Conservation (phyloP, 371 early-diverging fungal genomes). For the Mucor saturninus region DNA sequence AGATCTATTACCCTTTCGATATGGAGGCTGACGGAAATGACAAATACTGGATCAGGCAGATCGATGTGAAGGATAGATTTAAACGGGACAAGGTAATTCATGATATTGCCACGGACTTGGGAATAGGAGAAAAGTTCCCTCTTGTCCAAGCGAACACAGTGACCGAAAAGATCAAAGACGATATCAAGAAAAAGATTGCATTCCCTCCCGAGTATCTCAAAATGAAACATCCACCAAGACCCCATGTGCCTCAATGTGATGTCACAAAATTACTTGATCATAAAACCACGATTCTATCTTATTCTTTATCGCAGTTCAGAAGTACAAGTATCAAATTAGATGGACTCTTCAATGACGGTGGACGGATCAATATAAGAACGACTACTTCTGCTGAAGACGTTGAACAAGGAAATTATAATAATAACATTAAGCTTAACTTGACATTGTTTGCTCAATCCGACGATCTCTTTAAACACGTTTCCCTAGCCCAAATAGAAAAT, state of each 20-base stretch:
- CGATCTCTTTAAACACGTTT: slow-evolving; percentile 1
- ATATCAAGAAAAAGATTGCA: slow-evolving; percentile 4
- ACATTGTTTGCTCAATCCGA: slow-evolving; percentile 13
- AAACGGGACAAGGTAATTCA: slow-evolving; percentile 7
- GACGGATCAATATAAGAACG: slow-evolving; percentile 4
- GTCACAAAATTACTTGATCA: slow-evolving; percentile 3
- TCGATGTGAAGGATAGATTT: slow-evolving; percentile 9
- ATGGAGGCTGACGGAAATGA: background rate
- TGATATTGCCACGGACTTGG: slow-evolving; percentile 13
- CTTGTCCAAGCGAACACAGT: background rate
- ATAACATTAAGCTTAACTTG: slow-evolving; percentile 9
- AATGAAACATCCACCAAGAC: slow-evolving; percentile 13
- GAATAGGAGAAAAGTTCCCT: slow-evolving; percentile 4
- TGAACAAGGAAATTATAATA: background rate
- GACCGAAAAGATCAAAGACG: background rate
- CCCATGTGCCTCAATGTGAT: slow-evolving; percentile 4
- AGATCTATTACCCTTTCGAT: background rate
- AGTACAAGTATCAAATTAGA: slow-evolving; percentile 7
- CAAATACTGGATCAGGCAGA: slow-evolving; percentile 1
- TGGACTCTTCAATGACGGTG: slow-evolving; percentile 16
- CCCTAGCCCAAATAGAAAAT: background rate
- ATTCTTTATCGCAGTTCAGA: slow-evolving; percentile 3
- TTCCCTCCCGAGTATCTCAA: slow-evolving; percentile 7
- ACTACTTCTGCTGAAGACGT: background rate
- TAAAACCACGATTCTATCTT: background rate